Percentiles rank a stretch among this genome's conserved stretches.
Conservation (phyloP, 2,329 filamentous ascomycete genomes). For the Pleurostoma richardsiae region DNA sequence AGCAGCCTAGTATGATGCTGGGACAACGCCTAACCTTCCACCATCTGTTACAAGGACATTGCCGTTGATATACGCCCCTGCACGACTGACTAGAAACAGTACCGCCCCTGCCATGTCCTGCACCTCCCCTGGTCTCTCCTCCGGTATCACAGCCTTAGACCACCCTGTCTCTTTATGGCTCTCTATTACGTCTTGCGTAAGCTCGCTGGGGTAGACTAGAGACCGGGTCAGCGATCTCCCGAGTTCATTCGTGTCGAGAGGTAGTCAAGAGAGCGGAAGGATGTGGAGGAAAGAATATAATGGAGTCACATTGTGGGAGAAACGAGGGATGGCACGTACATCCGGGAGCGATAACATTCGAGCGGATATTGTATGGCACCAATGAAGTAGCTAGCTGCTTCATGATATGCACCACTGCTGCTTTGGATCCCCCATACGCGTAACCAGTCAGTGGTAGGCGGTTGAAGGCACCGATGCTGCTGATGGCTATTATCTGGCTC, state of each 20-base stretch:
- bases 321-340: conserved; percentile 19
- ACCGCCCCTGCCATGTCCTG: conserved; percentile 4
- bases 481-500: conserved; percentile 50
- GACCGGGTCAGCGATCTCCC: background rate
- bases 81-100: conserved; percentile 3
- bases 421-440: conserved; percentile 64
- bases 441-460: conserved; percentile 57
- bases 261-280: background rate
- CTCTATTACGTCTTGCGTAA: background rate
- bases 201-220: conserved; percentile 3
- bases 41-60: conserved; percentile 2
- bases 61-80: conserved; percentile 1
- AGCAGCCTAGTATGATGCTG: background rate
- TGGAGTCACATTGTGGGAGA: background rate
- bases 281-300: background rate
- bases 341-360: conserved; percentile 37
- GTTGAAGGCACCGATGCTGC: conserved; percentile 59
- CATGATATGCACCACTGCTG: conserved; percentile 59
- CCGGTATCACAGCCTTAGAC: background rate
- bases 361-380: conserved; percentile 52
- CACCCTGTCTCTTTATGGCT: background rate
- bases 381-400: conserved; percentile 63
- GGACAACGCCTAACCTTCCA: conserved; percentile 1
- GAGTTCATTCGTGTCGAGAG: no score
- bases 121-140: background rate